Base-by-base conservation (phyloP, 2,329 filamentous ascomycete genomes). In the Fusarium albidum region DNA sequence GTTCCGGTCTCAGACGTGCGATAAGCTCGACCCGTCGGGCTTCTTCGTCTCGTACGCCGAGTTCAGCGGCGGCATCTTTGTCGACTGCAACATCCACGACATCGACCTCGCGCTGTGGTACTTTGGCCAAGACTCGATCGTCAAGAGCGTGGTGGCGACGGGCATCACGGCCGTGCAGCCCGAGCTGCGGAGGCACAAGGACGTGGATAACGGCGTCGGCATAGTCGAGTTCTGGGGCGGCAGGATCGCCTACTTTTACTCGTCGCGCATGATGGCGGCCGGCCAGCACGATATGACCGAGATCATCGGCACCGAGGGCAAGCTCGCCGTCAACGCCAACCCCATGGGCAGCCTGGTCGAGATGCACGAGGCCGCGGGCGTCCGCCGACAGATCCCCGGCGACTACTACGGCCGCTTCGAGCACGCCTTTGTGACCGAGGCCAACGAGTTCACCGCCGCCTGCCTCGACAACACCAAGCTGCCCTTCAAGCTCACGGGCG, bases 11-110 rank as follows among this genome's bases (percentile, higher is more conserved):
- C 86, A 89, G 70, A 89, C 86, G 4, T 88, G 85, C 71, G 87
- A 90, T 72, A 87, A 84, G 68, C 81, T 84, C 55, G 85, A 89
- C 59, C 83, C 85, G 0, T 79, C 78, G 0, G 86, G 86, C 42
- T 90, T 89, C 77, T 90, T 89, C 69, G 85, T 90, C 48, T 77
- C 79, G 26, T 90, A 89, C 71, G 84, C 87, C 11, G 76, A 85
- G 62, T 86, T 82, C 72, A 82, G 77, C 2, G 87, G 87, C 28
- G 86, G 86, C 17, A 88, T 89, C 68, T 90, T 90, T 63, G 87
- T 89, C 51, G 87, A 90, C 75, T 87, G 84, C 73, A 84, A 82
- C 44, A 84, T 90, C 65, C 87, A 90, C 74, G 87, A 90, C 63
- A 89, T 90, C 40, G 70, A 72, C 43, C 65, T 72, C 26, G 64